phyloP scores from a whole-genome alignment of 2,329 filamentous ascomycete genomes.

The Trichoderma harzianum region DNA sequence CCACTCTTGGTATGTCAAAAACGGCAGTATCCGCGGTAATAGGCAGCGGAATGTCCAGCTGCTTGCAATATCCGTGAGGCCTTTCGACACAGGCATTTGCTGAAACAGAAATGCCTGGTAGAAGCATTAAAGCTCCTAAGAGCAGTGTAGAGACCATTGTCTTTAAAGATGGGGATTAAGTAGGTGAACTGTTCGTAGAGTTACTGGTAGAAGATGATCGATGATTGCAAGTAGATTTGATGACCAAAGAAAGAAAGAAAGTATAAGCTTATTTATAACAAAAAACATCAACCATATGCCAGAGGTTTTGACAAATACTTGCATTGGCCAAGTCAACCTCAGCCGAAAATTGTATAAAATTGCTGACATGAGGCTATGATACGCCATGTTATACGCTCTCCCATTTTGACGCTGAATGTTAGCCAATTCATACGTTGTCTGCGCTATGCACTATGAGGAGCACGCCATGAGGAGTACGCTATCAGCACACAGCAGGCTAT shows the following conservation, averaged over 20 bases:
- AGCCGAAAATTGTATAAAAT: neutral
- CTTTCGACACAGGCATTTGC: neutral
- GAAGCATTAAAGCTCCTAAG: neutral
- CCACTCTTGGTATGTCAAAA: slow-evolving; percentile 3
- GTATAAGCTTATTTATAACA: neutral
- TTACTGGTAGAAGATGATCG: neutral
- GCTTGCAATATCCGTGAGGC: slow-evolving; percentile 12
- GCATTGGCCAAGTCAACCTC: neutral
- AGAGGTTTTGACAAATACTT: neutral
- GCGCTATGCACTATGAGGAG: neutral
- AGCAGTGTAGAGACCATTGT: neutral
- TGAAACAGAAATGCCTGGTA: neutral
- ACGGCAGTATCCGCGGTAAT: neutral
- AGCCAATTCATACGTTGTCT: neutral
- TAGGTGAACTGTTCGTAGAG: neutral
- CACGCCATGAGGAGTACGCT: neutral
- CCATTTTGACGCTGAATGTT: neutral
- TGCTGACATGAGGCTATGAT: neutral
- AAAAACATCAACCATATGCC: neutral
- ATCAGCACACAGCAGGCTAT: neutral
- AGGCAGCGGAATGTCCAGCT: neutral
- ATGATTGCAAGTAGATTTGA: neutral
- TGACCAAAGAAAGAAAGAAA: neutral
- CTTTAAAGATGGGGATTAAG: neutral
- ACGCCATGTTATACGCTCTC: neutral